phyloP scores from a whole-genome alignment of 345 rosid genomes.

The Gossypium turneri region DNA sequence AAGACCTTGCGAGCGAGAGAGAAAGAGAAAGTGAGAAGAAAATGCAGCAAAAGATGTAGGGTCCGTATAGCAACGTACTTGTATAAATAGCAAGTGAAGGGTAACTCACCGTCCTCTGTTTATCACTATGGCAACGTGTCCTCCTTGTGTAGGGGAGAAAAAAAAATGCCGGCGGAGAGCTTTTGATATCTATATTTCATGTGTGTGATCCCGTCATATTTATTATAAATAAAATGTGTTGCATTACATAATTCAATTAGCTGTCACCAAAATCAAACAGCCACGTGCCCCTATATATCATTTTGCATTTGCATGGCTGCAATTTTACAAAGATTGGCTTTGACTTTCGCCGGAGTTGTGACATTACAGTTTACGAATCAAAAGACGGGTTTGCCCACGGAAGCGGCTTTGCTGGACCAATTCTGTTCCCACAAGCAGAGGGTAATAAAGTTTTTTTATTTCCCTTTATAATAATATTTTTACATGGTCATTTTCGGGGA shows the following conservation, averaged over 20 bases:
- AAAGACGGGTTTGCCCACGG: conserved; percentile 6
- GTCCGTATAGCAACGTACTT: conserved; percentile 29
- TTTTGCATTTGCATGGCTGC: conserved; percentile 13
- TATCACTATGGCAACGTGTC: conserved; percentile 55
- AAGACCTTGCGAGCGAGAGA: not conserved
- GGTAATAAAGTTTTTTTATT: not conserved
- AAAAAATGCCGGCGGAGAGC: conserved; percentile 27
- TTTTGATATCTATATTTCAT: not conserved
- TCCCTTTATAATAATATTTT: not conserved
- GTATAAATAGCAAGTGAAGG: conserved; percentile 35
- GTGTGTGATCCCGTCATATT: not conserved
- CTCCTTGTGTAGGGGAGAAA: not conserved
- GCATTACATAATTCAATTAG: conserved; percentile 31
- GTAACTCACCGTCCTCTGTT: conserved; percentile 78
- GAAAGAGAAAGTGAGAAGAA: conserved; percentile 14
- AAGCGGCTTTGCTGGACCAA: not conserved
- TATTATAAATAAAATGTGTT: not conserved
- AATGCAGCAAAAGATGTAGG: conserved; percentile 22
- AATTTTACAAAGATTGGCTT: not conserved
- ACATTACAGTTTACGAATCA: not conserved
- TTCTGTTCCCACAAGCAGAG: not conserved
- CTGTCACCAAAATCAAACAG: conserved; percentile 43
- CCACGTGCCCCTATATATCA: conserved; percentile 36
- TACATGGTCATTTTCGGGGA: not conserved
- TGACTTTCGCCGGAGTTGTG: not conserved